Percentiles rank a stretch among this genome's conserved stretches.
Evolutionary conservation across 192 early-diverging fungal genomes (phyloP).

Genomic region (Coemansia sp.): DNA sequence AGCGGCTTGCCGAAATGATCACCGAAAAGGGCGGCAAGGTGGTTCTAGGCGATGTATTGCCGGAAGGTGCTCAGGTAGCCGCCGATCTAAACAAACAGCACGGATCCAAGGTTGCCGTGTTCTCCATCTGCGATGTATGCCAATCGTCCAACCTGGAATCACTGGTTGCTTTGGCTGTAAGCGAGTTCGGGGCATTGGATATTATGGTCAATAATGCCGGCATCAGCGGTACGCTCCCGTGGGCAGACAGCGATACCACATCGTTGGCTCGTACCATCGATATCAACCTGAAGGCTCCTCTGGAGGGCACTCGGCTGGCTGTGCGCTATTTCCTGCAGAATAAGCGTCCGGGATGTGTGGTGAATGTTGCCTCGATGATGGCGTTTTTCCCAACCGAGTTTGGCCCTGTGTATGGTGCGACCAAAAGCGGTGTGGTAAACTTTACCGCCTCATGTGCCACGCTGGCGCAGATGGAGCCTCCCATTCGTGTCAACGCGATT

Average conservation of each 20-base stretch:
- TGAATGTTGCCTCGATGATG: constrained; percentile 76
- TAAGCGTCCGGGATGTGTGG: constrained; percentile 60
- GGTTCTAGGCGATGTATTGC: constrained; percentile 62
- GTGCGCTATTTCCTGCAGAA: constrained; percentile 57
- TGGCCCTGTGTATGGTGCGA: constrained; percentile 71
- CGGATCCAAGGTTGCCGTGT: constrained; percentile 24
- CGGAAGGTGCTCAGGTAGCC: constrained; percentile 44
- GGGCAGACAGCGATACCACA: constrained; percentile 43
- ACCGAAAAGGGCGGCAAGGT: constrained; percentile 61
- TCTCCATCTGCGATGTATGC: constrained; percentile 58
- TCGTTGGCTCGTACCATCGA: constrained; percentile 62
- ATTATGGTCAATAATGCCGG: constrained; percentile 68
- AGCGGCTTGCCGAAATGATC: constrained; percentile 58
- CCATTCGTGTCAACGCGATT: constrained; percentile 63
- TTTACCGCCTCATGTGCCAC: constrained; percentile 58
- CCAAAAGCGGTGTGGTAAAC: constrained; percentile 70
- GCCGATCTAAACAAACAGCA: constrained; percentile 26
- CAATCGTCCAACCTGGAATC: constrained; percentile 25
- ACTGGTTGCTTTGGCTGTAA: constrained; percentile 43
- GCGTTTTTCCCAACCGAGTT: constrained; percentile 58
- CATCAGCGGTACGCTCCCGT: constrained; percentile 46
- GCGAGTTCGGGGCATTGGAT: constrained; percentile 59
- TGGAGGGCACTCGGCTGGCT: constrained; percentile 72
- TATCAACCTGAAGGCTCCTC: constrained; percentile 72
- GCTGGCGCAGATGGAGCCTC: constrained; percentile 31